Evolutionary conservation across 345 rosid species (phyloP).

Genomic region (Gynandropsis gynandra): DNA sequence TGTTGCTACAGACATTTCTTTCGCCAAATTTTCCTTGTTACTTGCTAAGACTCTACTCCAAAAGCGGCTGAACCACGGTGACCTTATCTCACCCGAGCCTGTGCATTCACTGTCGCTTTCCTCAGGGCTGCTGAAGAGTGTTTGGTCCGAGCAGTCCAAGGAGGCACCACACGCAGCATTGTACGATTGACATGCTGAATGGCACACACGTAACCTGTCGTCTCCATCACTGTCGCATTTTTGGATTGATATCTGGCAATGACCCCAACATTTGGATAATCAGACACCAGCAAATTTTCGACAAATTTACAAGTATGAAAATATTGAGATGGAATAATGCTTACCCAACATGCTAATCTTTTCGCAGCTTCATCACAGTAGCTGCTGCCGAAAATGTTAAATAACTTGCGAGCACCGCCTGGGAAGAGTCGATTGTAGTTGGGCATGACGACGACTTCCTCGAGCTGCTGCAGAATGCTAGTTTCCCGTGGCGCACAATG

Average conservation of each 20-base stretch:
- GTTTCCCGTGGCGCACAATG: conserved; percentile 96
- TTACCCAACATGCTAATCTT: conserved; percentile 95
- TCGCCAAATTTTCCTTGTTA: conserved; percentile 9
- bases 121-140: conserved; percentile 78
- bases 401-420: conserved; percentile 73
- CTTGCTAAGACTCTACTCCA: conserved; percentile 32
- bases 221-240: conserved; percentile 90
- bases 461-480: conserved; percentile 87
- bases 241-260: conserved; percentile 84
- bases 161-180: conserved; percentile 95
- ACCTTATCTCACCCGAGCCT: conserved; percentile 52
- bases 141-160: conserved; percentile 90
- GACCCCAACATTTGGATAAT: too few relatives aligned
- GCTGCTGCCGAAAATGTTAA: conserved; percentile 68
- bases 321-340: conserved; percentile 4
- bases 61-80: conserved; percentile 47
- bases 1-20: not conserved
- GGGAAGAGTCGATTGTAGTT: conserved; percentile 89
- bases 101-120: conserved; percentile 87
- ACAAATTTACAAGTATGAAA: too few relatives aligned
- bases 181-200: conserved; percentile 89
- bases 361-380: conserved; percentile 87
- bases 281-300: too few relatives aligned
- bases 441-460: conserved; percentile 95
- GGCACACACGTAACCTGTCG: conserved; percentile 88